Evolutionary conservation across 202 grass and related monocot genomes (phyloP), one percentile per base, ranked within the genome.

Genomic region (Thinopyrum obtusiflorum): DNA sequence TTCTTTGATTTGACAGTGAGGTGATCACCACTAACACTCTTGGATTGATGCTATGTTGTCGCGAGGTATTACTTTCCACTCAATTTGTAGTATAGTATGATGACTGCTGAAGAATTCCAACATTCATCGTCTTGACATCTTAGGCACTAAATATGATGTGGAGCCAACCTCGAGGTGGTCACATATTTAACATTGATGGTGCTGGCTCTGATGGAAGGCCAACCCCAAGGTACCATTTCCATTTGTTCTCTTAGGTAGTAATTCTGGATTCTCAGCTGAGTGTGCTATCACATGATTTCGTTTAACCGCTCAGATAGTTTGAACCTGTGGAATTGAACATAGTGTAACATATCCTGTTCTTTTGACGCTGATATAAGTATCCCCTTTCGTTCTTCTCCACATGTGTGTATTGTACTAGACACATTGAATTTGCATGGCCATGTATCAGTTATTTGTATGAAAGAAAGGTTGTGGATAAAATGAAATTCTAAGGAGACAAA

Each of bases 101-200:
- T 59, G 64, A 65, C 9, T 65, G 32, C 18, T 71, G 67, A 82
- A 68, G 28, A 33, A 20, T 89, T 32, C 61, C 7, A 72, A 35
- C 23, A 65, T 80, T 84, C 26, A 69, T 55, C 4, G 49, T 55
- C 11, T 76, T 76, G 9, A 23, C 44, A 80, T 92, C 15, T 82
- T 83, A 98, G 96, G 96, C 96, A 88, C 95, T 98, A 91, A 98
- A 98, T 81, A 94, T 98, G 93, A 98, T 98, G 96, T 36, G 81
- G 24, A 95, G 88, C 73, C 96, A 98, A 83, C 81, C 90, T 86
- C 91, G 88, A 88, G 96, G 96, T 83, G 96, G 96, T 64, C 96
- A 94, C 81, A 86, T 95, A 89, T 98, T 95, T 90, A 98, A 98
- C 73, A 95, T 98, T 82, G 96, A 98, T 88, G 96, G 96, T 75